Evolutionary conservation across 208 protist genomes (phyloP).

Genomic region (Wallacemonas rigidus): DNA sequence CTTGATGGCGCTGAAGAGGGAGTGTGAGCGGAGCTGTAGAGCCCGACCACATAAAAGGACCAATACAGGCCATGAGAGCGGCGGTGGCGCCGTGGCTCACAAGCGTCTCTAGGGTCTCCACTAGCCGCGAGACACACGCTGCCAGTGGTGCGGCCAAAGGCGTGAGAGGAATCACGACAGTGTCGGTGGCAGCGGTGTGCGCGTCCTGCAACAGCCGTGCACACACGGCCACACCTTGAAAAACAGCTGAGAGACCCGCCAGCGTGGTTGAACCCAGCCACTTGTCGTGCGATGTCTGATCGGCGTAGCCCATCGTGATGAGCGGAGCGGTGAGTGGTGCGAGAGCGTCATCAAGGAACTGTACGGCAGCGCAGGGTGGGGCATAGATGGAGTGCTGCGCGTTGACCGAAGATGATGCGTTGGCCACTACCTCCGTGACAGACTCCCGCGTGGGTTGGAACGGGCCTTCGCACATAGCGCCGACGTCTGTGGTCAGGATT

Average conservation of each 20-base stretch:
- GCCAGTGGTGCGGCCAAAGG: not conserved
- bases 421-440: not conserved
- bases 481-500: not conserved
- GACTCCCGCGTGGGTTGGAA: not conserved
- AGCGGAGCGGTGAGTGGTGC: not conserved
- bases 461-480: too few relatives aligned
- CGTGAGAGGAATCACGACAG: not conserved
- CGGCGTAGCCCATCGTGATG: not conserved
- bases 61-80: not conserved
- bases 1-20: not conserved
- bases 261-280: not conserved
- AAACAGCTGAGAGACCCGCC: not conserved
- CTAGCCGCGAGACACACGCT: not conserved
- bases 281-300: not conserved
- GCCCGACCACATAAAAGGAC: constrained; percentile 1
- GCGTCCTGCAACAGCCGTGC: not conserved
- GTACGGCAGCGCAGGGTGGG: not conserved
- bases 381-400: not conserved
- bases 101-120: not conserved
- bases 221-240: not conserved
- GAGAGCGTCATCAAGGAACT: constrained; percentile 3
- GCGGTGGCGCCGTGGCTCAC: constrained; percentile 1
- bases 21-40: not conserved
- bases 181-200: not conserved
- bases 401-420: not conserved